Evolutionary conservation across 1,284 basidiomycete species (phyloP).

Genomic region (Malassezia yamatoensis): DNA sequence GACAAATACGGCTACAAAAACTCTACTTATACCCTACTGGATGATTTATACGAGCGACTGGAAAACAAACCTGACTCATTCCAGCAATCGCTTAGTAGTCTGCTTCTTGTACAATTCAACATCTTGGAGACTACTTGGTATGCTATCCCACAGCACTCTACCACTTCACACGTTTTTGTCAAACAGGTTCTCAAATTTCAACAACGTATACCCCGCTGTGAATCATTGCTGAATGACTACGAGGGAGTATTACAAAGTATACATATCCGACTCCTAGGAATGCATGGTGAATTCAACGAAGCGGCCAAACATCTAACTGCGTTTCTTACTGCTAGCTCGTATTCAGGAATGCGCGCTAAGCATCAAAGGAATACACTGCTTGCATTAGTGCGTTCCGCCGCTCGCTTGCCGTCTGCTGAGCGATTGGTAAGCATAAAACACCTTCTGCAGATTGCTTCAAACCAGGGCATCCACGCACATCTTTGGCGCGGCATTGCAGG

Average conservation of each 20-base stretch:
- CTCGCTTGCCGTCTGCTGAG: background rate
- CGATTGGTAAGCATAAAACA: slow-evolving; percentile 1
- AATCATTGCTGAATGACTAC: background rate
- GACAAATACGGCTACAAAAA: no score
- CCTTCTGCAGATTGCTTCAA: background rate
- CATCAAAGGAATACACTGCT: slow-evolving; percentile 9
- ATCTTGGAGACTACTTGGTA: background rate
- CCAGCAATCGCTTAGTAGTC: background rate
- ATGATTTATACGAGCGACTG: no score
- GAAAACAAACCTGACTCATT: no score
- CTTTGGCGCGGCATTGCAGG: background rate
- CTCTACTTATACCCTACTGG: no score
- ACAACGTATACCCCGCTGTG: background rate
- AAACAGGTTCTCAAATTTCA: background rate
- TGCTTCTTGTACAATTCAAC: slow-evolving; percentile 9
- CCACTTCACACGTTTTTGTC: background rate
- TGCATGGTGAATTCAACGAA: background rate
- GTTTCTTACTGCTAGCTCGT: slow-evolving; percentile 1
- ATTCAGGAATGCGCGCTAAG: background rate
- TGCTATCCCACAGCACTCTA: background rate
- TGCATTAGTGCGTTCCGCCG: background rate
- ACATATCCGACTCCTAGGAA: slow-evolving; percentile 1
- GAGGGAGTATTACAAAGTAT: slow-evolving; percentile 6
- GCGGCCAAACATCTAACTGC: background rate
- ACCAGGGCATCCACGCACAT: background rate